Percentiles rank a stretch among this genome's conserved stretches.
These are phyloP conservation scores for Saccharum hybrid DNA, from an alignment of 202 grass and related monocot genomes.

Conservation along the genomic window DNA sequence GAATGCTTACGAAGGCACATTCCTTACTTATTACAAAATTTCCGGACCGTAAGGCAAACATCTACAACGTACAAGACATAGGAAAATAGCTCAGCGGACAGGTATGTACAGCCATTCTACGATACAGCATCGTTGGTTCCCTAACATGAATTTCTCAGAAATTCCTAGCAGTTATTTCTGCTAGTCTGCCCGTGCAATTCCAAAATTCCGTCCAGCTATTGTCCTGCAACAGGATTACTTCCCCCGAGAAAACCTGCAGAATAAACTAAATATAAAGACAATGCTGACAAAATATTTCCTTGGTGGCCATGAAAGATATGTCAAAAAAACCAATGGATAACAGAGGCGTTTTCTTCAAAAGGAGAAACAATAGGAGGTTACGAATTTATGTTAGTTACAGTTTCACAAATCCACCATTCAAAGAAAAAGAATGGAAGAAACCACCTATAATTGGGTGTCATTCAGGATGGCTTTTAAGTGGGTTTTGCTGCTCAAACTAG, in stretches of 20 bases:
- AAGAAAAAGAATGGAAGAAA: neutral
- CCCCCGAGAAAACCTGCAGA: conserved; percentile 32
- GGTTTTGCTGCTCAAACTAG: neutral
- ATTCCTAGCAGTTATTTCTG: neutral
- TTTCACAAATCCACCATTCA: neutral
- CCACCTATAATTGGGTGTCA: neutral
- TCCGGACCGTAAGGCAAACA: neutral
- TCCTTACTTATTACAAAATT: conserved; percentile 34
- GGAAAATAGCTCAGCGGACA: conserved; percentile 7
- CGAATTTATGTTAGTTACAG: neutral
- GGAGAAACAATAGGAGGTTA: neutral
- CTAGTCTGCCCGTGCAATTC: neutral
- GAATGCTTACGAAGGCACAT: neutral
- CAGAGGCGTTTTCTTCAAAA: neutral
- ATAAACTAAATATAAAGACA: conserved; percentile 30
- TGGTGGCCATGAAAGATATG: neutral
- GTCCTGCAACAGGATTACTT: conserved; percentile 12
- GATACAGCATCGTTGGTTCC: conserved; percentile 14
- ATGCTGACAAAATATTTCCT: neutral
- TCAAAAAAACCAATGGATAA: neutral
- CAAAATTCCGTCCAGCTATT: neutral
- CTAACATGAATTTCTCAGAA: neutral
- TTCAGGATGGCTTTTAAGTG: neutral
- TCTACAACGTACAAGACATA: neutral
- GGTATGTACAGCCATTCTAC: conserved; percentile 9